Percentiles rank a stretch among this genome's conserved stretches.
Conservation (phyloP, 1,284 basidiomycete genomes). For the Tetrapyrgos nigripes region DNA sequence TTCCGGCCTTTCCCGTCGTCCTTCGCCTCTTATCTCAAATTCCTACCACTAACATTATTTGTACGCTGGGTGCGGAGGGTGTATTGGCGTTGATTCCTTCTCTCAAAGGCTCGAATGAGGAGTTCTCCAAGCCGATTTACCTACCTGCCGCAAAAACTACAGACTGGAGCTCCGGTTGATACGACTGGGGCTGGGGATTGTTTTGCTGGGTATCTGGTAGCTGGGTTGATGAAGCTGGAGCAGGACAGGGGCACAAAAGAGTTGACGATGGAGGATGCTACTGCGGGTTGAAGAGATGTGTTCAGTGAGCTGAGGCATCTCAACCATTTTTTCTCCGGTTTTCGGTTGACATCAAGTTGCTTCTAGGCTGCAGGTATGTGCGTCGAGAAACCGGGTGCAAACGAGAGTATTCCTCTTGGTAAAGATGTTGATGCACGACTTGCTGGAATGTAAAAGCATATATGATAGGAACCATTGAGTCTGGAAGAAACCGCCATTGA, state of each 20-base stretch:
- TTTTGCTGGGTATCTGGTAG: slow-evolving; percentile 63
- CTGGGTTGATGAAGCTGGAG: slow-evolving; percentile 53
- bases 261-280: slow-evolving; percentile 39
- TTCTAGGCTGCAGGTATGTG: slow-evolving; percentile 62
- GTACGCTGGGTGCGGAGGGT: slow-evolving; percentile 58
- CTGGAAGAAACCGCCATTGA: too few relatives aligned
- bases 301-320: slow-evolving; percentile 52
- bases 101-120: slow-evolving; percentile 20
- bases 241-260: slow-evolving; percentile 26
- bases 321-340: too few relatives aligned
- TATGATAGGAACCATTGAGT: too few relatives aligned
- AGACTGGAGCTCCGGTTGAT: slow-evolving; percentile 45
- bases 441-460: too few relatives aligned
- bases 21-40: slow-evolving; percentile 25
- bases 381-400: slow-evolving; percentile 58
- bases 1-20: slow-evolving; percentile 15
- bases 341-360: slow-evolving; percentile 5
- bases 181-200: slow-evolving; percentile 69
- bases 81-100: slow-evolving; percentile 46
- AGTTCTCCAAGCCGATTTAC: slow-evolving; percentile 34
- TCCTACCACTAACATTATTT: slow-evolving; percentile 52
- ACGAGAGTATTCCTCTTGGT: slow-evolving; percentile 57
- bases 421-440: slow-evolving; percentile 41
- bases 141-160: slow-evolving; percentile 52
- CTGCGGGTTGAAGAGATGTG: slow-evolving; percentile 40